phyloP scores from a whole-genome alignment of 176 grass and related monocot genomes.

The Poa pratensis region DNA sequence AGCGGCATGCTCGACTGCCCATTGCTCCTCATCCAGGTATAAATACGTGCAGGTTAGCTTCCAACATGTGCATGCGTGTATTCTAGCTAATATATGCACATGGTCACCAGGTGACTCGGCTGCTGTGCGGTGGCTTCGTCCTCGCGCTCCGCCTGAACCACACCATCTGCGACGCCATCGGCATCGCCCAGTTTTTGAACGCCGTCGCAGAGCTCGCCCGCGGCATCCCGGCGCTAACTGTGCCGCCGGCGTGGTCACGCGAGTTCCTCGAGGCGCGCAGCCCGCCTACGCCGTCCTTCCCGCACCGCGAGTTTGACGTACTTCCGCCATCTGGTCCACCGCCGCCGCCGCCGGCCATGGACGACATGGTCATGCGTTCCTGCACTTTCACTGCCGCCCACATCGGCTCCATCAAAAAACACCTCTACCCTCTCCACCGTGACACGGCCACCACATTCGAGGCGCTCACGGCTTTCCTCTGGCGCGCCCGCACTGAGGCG shows the following conservation, averaged over 20 bases:
- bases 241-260: conserved; percentile 45
- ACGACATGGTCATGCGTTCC: conserved; percentile 20
- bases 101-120: conserved; percentile 50
- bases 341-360: background rate
- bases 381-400: conserved; percentile 26
- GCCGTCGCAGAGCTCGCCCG: conserved; percentile 41
- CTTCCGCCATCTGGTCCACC: background rate
- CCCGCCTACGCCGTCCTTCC: conserved; percentile 39
- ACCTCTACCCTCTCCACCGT: background rate
- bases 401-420: background rate
- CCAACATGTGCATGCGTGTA: background rate
- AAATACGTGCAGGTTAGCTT: background rate
- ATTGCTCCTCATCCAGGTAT: conserved; percentile 51
- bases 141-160: conserved; percentile 49
- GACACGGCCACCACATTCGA: conserved; percentile 41
- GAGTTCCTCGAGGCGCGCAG: conserved; percentile 49
- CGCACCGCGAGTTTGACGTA: conserved; percentile 44
- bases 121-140: conserved; percentile 63
- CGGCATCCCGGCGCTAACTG: background rate
- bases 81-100: background rate
- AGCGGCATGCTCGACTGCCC: conserved; percentile 28
- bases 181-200: conserved; percentile 48
- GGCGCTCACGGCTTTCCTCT: conserved; percentile 37
- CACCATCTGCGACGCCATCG: conserved; percentile 53
- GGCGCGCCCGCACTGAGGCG: conserved; percentile 39